Base-by-base conservation (phyloP, 2,329 filamentous ascomycete genomes). In the Elsinoe necatrix region DNA sequence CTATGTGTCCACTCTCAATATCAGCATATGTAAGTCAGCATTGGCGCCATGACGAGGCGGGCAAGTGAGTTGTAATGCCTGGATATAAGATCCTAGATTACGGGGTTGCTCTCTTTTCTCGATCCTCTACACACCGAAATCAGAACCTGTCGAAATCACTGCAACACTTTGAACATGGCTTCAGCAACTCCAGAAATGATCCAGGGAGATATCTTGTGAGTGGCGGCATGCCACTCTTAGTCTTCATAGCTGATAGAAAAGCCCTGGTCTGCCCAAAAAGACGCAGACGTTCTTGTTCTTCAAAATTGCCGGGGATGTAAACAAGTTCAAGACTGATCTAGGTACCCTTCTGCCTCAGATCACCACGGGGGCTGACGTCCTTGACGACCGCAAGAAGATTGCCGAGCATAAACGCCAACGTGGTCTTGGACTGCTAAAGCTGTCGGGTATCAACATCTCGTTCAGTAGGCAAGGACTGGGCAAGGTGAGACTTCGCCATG, bases 201-300 rank as follows among this genome's bases (percentile, higher is more conserved):
- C 29, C 64, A 66, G 51, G 65, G 65, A 23, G 64, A 67, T 55
- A 65, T 65, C 48, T 63, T 67, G 25, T 59, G 62, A 21, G 48
- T 39, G 6, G 20, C 21, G 5, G n/a, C n/a, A n/a, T 9, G n/a
- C 25, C 34, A 2, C 16, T 23, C 7, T 7, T 12, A 21, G 1
- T 7, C 3, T 16, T n/a, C 18, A 12, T 14, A 20, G 25, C 48
- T 52, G 27, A 52, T 11, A 37, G 6, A 7, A 7, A 14, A 52
- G 48, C 29, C 61, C 60, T 42, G 64, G 64, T 11, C 54, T 67
- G 4, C 61, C 61, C 23, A 66, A 66, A 42, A 61, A 61, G 35
- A 60, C 57, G 3, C 62, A 67, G 37, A 62, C 62, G 1, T 67
- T 66, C 56, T 61, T 62, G 55, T 65, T 67, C 59, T 66, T 67